Evolutionary conservation across 306 rosid species (phyloP), one percentile per base, ranked within the genome.

Genomic region (Ceratonia siliqua): DNA sequence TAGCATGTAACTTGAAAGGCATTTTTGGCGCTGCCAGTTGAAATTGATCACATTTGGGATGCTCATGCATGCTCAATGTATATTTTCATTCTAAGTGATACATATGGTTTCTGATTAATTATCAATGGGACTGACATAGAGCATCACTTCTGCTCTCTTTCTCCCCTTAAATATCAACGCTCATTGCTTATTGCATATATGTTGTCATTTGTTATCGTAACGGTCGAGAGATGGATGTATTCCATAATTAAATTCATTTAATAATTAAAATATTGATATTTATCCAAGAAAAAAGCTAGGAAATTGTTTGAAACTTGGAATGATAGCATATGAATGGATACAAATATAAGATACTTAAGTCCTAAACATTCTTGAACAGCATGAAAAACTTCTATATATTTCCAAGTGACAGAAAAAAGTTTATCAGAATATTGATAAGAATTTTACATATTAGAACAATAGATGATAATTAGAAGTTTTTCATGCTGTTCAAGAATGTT

Each of bases 81-180:
- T 53, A 18, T 55, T 66, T 55, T 10, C 25, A 20, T 21, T 42
- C 36, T 3, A 5, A 21, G 25, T 73, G 8, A 59, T 45, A 33
- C 0, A 27, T 52, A 41, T 15, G 66, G n/a, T 30, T 64, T 38
- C 63, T 35, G 32, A 17, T 43, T 3, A 55, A 65, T 48, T 41
- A 15, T 38, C 56, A 64, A 28, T 22, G 27, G 35, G 41, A 64
- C 49, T 53, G 56, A 42, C 38, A 38, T 30, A 38, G n/a, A 22
- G 22, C 62, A 62, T 8, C 56, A n/a, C 6, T 61, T 61, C 68
- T 45, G 69, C 54, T 69, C 45, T 66, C 15, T 21, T 78, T 53
- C 42, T 32, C 30, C 17, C 39, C 62, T 49, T 57, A 35, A 43
- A n/a, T 55, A 45, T 46, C 48, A 58, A 65, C 39, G 10, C 17